Percentiles rank a stretch among this genome's conserved stretches.
These are phyloP conservation scores for Tuctoria greenei DNA, from an alignment of 176 grass and related monocot genomes.

Conservation along the genomic window DNA sequence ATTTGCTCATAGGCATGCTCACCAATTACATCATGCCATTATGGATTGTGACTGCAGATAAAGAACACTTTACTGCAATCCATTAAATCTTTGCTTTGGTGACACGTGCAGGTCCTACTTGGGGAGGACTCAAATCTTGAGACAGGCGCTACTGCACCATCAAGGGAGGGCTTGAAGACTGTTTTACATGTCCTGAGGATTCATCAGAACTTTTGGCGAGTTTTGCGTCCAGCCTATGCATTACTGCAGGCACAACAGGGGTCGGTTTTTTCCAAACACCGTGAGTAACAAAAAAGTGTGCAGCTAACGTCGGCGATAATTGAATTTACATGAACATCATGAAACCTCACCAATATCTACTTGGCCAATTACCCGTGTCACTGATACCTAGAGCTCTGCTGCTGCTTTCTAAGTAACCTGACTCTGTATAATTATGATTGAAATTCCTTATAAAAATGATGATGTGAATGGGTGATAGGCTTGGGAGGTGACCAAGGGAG, in stretches of 20 bases:
- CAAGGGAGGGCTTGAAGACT: constrained; percentile 58
- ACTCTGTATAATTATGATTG: background rate
- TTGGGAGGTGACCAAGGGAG: background rate
- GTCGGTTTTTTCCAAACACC: constrained; percentile 53
- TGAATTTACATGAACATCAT: constrained; percentile 15
- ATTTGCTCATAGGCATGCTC: background rate
- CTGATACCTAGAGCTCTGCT: background rate
- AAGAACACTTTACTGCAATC: background rate
- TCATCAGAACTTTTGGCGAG: constrained; percentile 77
- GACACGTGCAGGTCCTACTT: constrained; percentile 62
- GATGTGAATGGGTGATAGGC: background rate
- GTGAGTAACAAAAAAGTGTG: constrained; percentile 55
- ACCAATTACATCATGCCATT: background rate
- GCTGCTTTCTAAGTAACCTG: background rate
- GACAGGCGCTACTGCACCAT: constrained; percentile 46
- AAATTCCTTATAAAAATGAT: constrained; percentile 9
- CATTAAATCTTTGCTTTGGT: constrained; percentile 24
- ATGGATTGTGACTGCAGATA: constrained; percentile 18
- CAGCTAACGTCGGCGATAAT: background rate
- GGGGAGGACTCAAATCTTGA: constrained; percentile 46
- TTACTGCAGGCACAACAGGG: constrained; percentile 53
- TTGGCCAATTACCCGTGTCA: background rate
- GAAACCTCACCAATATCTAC: background rate
- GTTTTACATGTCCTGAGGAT: constrained; percentile 71
- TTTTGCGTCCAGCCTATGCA: constrained; percentile 59